A percentile compares a stretch with the other conserved stretches of the same genome.
phyloP scores from a whole-genome alignment of 108 stramenopile genomes.

The Asterionellopsis glacialis region DNA sequence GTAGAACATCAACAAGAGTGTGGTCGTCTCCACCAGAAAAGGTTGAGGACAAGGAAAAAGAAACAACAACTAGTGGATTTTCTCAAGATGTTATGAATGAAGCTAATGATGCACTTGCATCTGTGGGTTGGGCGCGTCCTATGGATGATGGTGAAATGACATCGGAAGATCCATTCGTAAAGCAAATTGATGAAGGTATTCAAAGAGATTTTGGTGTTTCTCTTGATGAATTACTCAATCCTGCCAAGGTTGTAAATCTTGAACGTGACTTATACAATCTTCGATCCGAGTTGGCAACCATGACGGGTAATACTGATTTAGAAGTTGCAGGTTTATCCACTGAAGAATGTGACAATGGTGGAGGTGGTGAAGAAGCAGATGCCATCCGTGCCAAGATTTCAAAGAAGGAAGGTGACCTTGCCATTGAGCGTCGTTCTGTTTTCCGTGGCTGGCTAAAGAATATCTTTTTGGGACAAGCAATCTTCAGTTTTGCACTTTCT shows the following conservation, averaged over 20 bases:
- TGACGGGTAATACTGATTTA: conserved; percentile 29
- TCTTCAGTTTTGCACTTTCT: conserved; percentile 72
- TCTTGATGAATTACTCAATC: conserved; percentile 83
- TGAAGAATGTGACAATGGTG: conserved; percentile 42
- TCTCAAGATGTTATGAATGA: conserved; percentile 43
- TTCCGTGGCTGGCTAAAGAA: conserved; percentile 96
- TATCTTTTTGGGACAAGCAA: conserved; percentile 88
- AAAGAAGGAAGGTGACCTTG: conserved; percentile 82
- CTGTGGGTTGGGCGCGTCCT: conserved; percentile 64
- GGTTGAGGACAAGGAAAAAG: conserved; percentile 7
- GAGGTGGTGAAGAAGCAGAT: conserved; percentile 65
- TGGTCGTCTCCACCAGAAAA: neutral
- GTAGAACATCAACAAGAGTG: too few species aligned
- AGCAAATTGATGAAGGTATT: conserved; percentile 66
- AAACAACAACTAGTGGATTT: conserved; percentile 9
- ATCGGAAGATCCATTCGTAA: conserved; percentile 75
- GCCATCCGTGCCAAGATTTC: conserved; percentile 62
- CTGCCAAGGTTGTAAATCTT: conserved; percentile 89
- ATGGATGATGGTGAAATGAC: conserved; percentile 44
- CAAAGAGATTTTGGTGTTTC: conserved; percentile 64
- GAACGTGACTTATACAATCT: conserved; percentile 84
- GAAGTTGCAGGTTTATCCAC: conserved; percentile 24
- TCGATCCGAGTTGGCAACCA: conserved; percentile 51
- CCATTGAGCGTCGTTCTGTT: conserved; percentile 84
- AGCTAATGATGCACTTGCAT: conserved; percentile 56